These are phyloP conservation scores for Sporothrix curviconia DNA, from an alignment of 2,329 filamentous ascomycete species.

Conservation along the genomic window DNA sequence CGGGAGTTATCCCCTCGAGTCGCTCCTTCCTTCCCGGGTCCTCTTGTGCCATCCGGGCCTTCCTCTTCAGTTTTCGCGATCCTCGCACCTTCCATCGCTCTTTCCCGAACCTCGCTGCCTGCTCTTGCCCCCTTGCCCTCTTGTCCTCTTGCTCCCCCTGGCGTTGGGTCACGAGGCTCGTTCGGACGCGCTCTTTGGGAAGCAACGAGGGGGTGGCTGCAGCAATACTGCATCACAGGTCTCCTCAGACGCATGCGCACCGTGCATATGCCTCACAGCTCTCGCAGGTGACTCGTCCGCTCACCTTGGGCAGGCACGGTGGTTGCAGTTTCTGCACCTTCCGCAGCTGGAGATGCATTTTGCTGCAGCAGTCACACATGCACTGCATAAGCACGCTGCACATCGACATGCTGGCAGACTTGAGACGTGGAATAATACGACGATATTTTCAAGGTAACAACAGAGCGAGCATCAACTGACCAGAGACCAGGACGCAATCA, in stretches of 20 bases:
- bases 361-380: background rate
- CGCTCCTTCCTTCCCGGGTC: too few relatives aligned
- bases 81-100: background rate
- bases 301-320: background rate
- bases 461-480: background rate
- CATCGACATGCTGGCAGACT: too few relatives aligned
- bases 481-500: background rate
- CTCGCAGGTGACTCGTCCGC: background rate
- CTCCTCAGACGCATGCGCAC: background rate
- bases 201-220: constrained; percentile 3
- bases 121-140: background rate
- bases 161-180: background rate
- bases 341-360: background rate
- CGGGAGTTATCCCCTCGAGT: too few relatives aligned
- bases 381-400: background rate
- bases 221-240: background rate
- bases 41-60: too few relatives aligned
- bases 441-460: too few relatives aligned
- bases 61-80: too few relatives aligned
- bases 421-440: too few relatives aligned
- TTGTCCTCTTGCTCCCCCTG: background rate
- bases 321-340: background rate
- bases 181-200: too few relatives aligned
- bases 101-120: too few relatives aligned
- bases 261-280: background rate